phyloP scores from a whole-genome alignment of 83 land plant species.

The Picea mariana region DNA sequence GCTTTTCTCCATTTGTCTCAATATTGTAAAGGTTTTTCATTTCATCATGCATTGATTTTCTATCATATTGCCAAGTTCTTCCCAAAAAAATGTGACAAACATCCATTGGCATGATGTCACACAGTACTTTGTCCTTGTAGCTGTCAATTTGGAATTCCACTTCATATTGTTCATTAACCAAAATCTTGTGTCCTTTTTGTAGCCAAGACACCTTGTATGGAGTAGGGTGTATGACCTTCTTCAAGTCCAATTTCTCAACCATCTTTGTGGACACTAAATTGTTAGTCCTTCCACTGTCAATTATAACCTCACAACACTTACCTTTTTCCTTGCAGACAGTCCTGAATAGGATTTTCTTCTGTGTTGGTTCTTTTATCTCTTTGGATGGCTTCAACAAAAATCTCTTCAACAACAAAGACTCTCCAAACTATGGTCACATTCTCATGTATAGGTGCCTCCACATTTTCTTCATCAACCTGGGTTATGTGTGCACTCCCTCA shows the following conservation, averaged over 20 bases:
- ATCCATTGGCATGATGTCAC: neutral
- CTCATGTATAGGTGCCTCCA: no score
- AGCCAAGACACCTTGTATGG: neutral
- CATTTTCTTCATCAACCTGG: neutral
- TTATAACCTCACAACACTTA: neutral
- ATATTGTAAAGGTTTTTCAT: neutral
- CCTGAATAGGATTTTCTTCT: neutral
- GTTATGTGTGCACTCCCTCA: neutral
- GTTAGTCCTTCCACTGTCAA: neutral
- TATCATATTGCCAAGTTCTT: neutral
- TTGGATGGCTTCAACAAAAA: neutral
- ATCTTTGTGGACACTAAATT: neutral
- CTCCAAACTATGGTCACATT: neutral
- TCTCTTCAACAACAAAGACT: neutral
- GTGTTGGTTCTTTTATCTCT: neutral
- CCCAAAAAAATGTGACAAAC: neutral
- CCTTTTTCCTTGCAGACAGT: neutral
- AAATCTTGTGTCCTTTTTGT: neutral
- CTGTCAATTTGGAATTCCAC: neutral
- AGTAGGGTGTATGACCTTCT: neutral
- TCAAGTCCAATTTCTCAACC: neutral
- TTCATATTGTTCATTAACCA: neutral
- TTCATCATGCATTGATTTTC: neutral
- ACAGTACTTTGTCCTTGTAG: neutral
- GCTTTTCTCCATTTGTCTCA: neutral